A percentile compares a stretch with the other conserved stretches of the same genome.
Evolutionary conservation across 805 yeast genomes (phyloP).

Genomic region (Myxozyma melibiosi): DNA sequence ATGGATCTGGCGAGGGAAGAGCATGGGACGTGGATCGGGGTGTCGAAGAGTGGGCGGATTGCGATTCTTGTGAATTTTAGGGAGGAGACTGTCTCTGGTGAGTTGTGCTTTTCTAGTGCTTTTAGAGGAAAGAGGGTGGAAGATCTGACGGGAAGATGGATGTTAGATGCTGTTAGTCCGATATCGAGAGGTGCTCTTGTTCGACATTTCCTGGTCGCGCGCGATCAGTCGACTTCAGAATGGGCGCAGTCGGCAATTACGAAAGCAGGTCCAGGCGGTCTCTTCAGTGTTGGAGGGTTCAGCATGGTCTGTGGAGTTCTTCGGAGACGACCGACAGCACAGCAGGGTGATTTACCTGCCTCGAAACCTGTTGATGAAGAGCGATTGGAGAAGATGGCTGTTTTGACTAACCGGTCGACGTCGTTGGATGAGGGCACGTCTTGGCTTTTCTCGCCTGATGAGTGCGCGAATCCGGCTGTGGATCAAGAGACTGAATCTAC

Average conservation of each 20-base stretch:
- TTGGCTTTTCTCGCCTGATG: slow-evolving; percentile 19
- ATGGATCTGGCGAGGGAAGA: slow-evolving; percentile 69
- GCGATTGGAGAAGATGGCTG: slow-evolving; percentile 31
- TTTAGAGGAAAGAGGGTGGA: too few relatives aligned
- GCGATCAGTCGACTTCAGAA: slow-evolving; percentile 41
- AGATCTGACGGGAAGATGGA: too few relatives aligned
- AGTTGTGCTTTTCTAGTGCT: too few relatives aligned
- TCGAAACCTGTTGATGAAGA: not conserved
- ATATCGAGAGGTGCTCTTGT: slow-evolving; percentile 60
- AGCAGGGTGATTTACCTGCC: not conserved
- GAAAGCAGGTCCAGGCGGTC: slow-evolving; percentile 37
- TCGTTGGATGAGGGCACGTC: slow-evolving; percentile 20
- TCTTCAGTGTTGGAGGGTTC: slow-evolving; percentile 60
- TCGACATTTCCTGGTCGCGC: slow-evolving; percentile 47
- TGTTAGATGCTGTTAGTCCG: slow-evolving; percentile 34
- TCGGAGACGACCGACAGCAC: slow-evolving; percentile 29
- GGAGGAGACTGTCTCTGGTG: slow-evolving; percentile 46
- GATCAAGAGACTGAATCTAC: not conserved
- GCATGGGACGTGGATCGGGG: slow-evolving; percentile 93
- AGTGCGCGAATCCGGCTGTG: slow-evolving; percentile 10
- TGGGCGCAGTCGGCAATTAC: slow-evolving; percentile 49
- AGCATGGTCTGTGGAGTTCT: slow-evolving; percentile 60
- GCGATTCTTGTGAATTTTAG: slow-evolving; percentile 78
- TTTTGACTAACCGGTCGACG: slow-evolving; percentile 39
- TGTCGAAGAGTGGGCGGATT: slow-evolving; percentile 57